Evolutionary conservation across 805 yeast genomes (phyloP).

Genomic region (Suhomyces vadensis): DNA sequence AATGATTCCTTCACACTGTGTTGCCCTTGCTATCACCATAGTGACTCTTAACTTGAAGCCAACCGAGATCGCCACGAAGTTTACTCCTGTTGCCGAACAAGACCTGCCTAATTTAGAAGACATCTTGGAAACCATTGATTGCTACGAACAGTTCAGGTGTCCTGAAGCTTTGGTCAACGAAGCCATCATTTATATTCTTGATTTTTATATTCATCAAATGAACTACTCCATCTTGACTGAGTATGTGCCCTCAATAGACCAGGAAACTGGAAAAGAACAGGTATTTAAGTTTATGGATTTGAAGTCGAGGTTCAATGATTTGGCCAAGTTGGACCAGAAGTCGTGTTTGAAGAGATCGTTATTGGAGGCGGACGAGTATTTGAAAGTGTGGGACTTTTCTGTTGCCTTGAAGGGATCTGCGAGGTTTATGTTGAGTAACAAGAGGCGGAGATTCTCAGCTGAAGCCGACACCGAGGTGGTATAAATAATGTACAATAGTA

Average conservation of each 20-base stretch:
- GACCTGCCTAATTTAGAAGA: constrained; percentile 17
- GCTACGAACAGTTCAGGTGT: constrained; percentile 38
- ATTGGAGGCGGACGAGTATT: constrained; percentile 47
- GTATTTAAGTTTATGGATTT: constrained; percentile 48
- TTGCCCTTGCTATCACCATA: constrained; percentile 67
- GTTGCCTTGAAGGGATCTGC: constrained; percentile 41
- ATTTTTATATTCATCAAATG: constrained; percentile 60
- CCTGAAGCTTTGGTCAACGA: constrained; percentile 48
- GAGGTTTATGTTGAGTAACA: constrained; percentile 55
- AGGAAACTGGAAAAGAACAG: constrained; percentile 44
- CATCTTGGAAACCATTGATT: constrained; percentile 34
- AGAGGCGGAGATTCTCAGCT: constrained; percentile 49
- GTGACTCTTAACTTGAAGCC: constrained; percentile 56
- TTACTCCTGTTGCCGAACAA: constrained; percentile 10
- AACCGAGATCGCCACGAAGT: constrained; percentile 19
- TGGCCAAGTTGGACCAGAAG: constrained; percentile 33
- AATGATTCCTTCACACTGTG: constrained; percentile 71
- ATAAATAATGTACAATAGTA: no score
- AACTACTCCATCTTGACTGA: constrained; percentile 51
- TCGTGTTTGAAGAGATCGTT: constrained; percentile 24
- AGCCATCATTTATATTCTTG: constrained; percentile 57
- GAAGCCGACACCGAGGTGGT: no score
- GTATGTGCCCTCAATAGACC: constrained; percentile 38
- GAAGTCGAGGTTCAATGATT: constrained; percentile 43
- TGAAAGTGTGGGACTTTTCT: constrained; percentile 46